Conservation (phyloP, 148 eudicot species). For the Camellia sinensis region DNA sequence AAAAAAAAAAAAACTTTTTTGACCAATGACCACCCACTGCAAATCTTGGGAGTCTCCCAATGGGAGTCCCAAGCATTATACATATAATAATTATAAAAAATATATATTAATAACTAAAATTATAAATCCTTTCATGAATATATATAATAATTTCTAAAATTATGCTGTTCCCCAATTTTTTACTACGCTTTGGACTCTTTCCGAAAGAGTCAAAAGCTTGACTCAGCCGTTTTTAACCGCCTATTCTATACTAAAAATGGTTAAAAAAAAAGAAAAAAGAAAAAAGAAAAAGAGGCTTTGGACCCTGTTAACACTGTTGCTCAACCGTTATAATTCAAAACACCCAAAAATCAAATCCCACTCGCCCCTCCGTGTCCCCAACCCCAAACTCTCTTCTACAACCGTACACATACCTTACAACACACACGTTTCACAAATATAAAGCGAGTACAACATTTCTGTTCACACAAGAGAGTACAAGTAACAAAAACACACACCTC, state of each 20-base stretch:
- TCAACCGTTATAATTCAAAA: constrained; percentile 20
- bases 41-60: too few species aligned
- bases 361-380: not conserved
- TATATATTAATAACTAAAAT: too few species aligned
- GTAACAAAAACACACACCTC: not conserved
- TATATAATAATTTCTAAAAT: too few species aligned
- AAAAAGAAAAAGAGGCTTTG: not conserved
- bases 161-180: too few species aligned
- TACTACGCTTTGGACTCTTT: not conserved
- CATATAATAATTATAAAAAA: too few species aligned
- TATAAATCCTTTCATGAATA: too few species aligned
- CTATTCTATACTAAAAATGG: too few species aligned
- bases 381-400: too few species aligned
- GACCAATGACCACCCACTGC: too few species aligned
- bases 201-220: not conserved
- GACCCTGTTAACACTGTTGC: not conserved
- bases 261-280: not conserved
- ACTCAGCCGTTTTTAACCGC: not conserved
- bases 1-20: too few species aligned
- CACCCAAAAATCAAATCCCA: not conserved
- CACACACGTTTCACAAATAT: not conserved
- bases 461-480: not conserved
- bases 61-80: too few species aligned
- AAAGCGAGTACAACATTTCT: not conserved
- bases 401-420: not conserved